phyloP scores from a whole-genome alignment of 129 eudicot genomes.

The Oenanthe sinensis region DNA sequence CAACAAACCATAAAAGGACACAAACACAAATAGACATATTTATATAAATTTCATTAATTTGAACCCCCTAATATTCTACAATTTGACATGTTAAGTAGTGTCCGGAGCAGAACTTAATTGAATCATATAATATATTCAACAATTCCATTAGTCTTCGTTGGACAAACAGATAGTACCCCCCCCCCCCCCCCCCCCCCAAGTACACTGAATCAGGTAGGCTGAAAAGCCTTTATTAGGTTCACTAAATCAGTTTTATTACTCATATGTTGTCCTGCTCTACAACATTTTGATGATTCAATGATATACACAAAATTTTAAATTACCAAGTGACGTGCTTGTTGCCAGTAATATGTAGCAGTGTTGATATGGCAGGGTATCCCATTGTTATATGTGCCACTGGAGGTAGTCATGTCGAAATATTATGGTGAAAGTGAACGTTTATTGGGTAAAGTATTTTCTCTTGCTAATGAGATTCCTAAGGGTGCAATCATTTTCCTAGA shows the following conservation, averaged over 20 bases:
- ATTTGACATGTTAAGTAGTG: too few species aligned
- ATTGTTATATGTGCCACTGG: conserved; percentile 83
- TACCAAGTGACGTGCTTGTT: conserved; percentile 3
- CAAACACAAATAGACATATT: too few species aligned
- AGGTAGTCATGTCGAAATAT: conserved; percentile 88
- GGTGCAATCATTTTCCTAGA: conserved; percentile 91
- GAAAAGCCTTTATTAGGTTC: background rate
- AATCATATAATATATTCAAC: too few species aligned
- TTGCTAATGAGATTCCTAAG: conserved; percentile 79
- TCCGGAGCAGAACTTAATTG: too few species aligned
- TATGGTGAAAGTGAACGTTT: conserved; percentile 97
- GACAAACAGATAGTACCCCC: too few species aligned
- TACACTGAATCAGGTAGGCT: background rate
- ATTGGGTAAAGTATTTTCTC: conserved; percentile 86
- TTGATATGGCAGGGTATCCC: conserved; percentile 71
- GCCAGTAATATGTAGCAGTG: background rate
- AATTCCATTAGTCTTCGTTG: too few species aligned
- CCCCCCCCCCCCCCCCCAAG: too few species aligned
- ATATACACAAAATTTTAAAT: background rate
- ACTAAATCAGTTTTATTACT: background rate
- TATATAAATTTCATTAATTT: too few species aligned
- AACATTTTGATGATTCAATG: background rate
- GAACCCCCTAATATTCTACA: too few species aligned
- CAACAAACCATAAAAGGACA: too few species aligned
- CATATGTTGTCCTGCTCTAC: background rate